phyloP scores from a whole-genome alignment of 371 early-diverging fungal species.

The Aphelidium insulamus region DNA sequence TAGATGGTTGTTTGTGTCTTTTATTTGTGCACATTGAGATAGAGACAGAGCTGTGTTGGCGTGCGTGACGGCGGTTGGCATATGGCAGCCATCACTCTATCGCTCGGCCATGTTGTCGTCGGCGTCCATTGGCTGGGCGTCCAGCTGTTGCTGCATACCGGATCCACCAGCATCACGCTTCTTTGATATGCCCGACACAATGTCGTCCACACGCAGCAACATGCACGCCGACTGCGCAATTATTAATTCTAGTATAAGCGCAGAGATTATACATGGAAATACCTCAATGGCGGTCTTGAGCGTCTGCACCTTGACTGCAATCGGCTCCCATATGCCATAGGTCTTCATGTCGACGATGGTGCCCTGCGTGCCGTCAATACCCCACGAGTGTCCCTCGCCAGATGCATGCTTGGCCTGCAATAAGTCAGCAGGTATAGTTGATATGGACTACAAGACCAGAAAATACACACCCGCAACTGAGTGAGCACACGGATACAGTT shows the following conservation, averaged over 20 bases:
- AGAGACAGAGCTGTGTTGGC: no score
- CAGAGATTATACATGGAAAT: neutral
- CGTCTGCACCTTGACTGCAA: conserved; percentile 96
- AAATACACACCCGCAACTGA: conserved; percentile 41
- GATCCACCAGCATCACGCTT: conserved; percentile 19
- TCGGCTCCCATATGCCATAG: conserved; percentile 97
- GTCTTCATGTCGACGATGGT: conserved; percentile 88
- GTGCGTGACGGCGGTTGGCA: no score
- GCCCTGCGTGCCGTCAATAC: conserved; percentile 91
- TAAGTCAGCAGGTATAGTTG: neutral
- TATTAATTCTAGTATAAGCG: neutral
- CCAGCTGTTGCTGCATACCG: no score
- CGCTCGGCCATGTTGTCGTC: no score
- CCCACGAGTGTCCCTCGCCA: conserved; percentile 59
- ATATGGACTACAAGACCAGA: neutral
- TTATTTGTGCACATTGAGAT: no score
- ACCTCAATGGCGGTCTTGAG: conserved; percentile 98
- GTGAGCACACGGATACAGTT: conserved; percentile 87
- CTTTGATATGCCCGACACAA: conserved; percentile 73
- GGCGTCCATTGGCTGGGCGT: no score
- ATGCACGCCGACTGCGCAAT: conserved; percentile 52
- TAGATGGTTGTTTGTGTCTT: no score
- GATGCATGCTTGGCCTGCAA: conserved; percentile 68
- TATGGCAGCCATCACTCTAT: no score
- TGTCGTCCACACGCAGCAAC: conserved; percentile 89